Conservation (phyloP, 2,329 filamentous ascomycete genomes). For the Achaetomium macrosporum region DNA sequence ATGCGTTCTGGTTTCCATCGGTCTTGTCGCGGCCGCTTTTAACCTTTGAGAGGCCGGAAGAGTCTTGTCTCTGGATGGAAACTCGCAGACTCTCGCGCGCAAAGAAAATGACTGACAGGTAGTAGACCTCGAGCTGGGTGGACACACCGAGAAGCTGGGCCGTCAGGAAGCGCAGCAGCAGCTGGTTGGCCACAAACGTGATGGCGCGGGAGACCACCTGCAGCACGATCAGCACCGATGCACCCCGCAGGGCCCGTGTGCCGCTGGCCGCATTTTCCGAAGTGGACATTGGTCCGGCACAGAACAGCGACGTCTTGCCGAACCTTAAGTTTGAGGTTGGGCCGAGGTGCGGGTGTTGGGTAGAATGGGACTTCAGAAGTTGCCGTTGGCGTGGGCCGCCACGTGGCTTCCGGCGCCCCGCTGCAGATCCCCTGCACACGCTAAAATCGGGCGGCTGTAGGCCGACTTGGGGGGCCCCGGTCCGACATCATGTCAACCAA, state of each 20-base stretch:
- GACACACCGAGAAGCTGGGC: conserved; percentile 79
- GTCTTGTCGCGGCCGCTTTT: conserved; percentile 16
- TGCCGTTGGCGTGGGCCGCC: no score
- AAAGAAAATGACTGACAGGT: conserved; percentile 90
- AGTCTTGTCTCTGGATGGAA: conserved; percentile 74
- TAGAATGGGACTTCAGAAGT: no score
- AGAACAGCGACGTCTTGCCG: neutral
- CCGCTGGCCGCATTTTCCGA: conserved; percentile 7
- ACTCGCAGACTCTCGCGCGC: conserved; percentile 85
- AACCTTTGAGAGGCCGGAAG: conserved; percentile 27
- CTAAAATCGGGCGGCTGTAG: no score
- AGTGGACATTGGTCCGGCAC: neutral
- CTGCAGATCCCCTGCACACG: no score
- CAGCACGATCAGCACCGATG: conserved; percentile 78
- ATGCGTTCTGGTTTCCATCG: conserved; percentile 21
- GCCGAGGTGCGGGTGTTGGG: no score
- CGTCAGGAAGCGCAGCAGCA: conserved; percentile 81
- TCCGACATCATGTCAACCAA: no score
- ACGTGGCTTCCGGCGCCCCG: no score
- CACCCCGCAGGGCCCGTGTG: conserved; percentile 54
- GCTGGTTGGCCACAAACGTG: conserved; percentile 88
- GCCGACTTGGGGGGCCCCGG: no score
- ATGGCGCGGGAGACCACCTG: conserved; percentile 82
- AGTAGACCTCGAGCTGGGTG: conserved; percentile 87
- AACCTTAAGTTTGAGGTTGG: no score